A percentile compares a stretch with the other conserved stretches of the same genome.
phyloP scores from a whole-genome alignment of 2,329 filamentous ascomycete species.

The Nigrograna mackinnonii region DNA sequence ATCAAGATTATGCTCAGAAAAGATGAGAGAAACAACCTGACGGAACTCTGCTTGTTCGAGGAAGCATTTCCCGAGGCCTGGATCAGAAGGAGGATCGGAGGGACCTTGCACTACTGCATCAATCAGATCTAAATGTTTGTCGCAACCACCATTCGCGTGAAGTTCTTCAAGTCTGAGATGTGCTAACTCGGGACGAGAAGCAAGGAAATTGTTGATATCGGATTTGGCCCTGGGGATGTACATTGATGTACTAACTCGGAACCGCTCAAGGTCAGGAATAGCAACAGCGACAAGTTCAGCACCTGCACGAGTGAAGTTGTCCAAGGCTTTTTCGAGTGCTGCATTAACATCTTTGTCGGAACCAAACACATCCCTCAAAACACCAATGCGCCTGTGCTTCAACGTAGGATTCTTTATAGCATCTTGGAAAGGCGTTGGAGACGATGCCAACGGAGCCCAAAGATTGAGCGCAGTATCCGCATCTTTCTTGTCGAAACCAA shows the following conservation, averaged over 20 bases:
- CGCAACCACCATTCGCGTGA: not conserved
- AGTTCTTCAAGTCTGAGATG: too few relatives aligned
- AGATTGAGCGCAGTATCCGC: not conserved
- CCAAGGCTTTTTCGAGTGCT: not conserved
- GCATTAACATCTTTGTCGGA: not conserved
- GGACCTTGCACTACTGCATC: not conserved
- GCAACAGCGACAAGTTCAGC: not conserved
- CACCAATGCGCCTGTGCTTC: not conserved
- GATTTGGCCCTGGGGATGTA: not conserved
- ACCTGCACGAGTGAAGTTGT: not conserved
- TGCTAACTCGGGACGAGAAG: not conserved
- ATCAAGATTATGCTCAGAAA: not conserved
- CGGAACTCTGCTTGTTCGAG: not conserved
- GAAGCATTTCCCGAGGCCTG: not conserved
- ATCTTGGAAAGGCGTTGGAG: not conserved
- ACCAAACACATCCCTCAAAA: not conserved
- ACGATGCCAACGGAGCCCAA: not conserved
- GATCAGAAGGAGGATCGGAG: not conserved
- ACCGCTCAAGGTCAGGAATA: not conserved
- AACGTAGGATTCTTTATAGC: not conserved
- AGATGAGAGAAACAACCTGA: not conserved
- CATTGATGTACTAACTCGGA: not conserved
- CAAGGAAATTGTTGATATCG: constrained; percentile 1
- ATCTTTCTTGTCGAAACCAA: constrained; percentile 30
- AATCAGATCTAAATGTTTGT: not conserved